Evolutionary conservation across 176 grass and related monocot species (phyloP), one percentile per base, ranked within the genome.

Genomic region (Triticum monococcum): DNA sequence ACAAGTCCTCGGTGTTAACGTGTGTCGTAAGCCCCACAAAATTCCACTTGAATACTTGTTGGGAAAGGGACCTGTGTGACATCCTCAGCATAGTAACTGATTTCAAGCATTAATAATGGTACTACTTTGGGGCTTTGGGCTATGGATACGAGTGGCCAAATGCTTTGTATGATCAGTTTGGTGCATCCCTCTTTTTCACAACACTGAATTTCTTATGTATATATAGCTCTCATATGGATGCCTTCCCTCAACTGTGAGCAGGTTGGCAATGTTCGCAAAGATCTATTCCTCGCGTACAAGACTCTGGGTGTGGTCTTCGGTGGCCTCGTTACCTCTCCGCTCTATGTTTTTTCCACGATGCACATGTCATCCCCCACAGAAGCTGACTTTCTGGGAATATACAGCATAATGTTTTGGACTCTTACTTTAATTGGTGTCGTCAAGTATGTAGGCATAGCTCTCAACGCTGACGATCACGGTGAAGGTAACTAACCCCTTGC

Each of bases 341-440:
- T 97, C 65, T 97, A 97, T 14, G 94, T 97, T 79, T 97, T 94
- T 71, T 92, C 92, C 5, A 94, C 94, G 0, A 94, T 97, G 94
- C 90, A 97, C 77, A 85, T 97, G 88, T 14, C 59, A 30, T 92
- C 94, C 74, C 94, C 94, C 4, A 92, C 69, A 2, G 86, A 89
- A 75, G 88, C 83, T 6, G 94, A 97, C 84, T 97, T 94, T 60
- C 86, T 97, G 77, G 94, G 88, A 60, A 92, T 97, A 77, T 97
- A 94, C 79, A 92, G 92, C 83, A 97, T 97, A 68, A 97, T 97
- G 80, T 97, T 97, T 64, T 97, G 94, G 94, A 97, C 94, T 46
- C 91, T 97, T 68, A 94, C 94, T 81, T 83, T 94, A 67, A 94
- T 92, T 68, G 92, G 94, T 62, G 92, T 97, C 14, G 83, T 97